Percentiles rank a stretch among this genome's conserved stretches.
These are phyloP conservation scores for Saksenaea vasiformis DNA, from an alignment of 371 early-diverging fungal species.

Conservation along the genomic window DNA sequence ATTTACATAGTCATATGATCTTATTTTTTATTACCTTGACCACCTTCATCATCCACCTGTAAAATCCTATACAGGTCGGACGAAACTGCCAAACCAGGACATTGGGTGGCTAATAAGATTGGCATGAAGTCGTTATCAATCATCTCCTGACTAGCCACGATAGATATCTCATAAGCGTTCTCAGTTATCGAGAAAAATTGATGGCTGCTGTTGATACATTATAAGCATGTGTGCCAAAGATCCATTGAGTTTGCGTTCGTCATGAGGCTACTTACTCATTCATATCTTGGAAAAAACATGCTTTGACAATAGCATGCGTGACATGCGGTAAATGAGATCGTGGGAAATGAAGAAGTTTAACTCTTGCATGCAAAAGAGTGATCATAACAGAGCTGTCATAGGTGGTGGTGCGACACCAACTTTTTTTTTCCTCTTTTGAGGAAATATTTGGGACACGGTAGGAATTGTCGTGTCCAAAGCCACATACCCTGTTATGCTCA, in stretches of 20 bases:
- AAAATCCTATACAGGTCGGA: constrained; percentile 68
- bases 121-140: constrained; percentile 58
- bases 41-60: constrained; percentile 72
- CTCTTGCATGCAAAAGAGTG: constrained; percentile 45
- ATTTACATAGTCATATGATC: not conserved
- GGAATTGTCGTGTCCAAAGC: not conserved
- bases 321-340: constrained; percentile 42
- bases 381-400: constrained; percentile 28
- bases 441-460: not conserved
- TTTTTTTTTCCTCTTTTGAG: not conserved
- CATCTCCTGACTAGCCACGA: constrained; percentile 61
- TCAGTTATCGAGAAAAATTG: constrained; percentile 76
- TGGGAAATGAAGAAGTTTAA: constrained; percentile 52
- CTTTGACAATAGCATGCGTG: constrained; percentile 69
- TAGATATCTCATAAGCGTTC: constrained; percentile 73
- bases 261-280: constrained; percentile 25
- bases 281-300: constrained; percentile 55
- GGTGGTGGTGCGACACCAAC: not conserved
- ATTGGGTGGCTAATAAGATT: constrained; percentile 34
- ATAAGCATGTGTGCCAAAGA: not conserved
- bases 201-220: constrained; percentile 39
- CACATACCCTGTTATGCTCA: too few species aligned
- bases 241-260: not conserved
- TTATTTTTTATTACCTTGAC: constrained; percentile 50
- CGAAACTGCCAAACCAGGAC: constrained; percentile 44